These are phyloP conservation scores for Purpureocillium lavendulum DNA, from an alignment of 2,329 filamentous ascomycete genomes.

Conservation along the genomic window DNA sequence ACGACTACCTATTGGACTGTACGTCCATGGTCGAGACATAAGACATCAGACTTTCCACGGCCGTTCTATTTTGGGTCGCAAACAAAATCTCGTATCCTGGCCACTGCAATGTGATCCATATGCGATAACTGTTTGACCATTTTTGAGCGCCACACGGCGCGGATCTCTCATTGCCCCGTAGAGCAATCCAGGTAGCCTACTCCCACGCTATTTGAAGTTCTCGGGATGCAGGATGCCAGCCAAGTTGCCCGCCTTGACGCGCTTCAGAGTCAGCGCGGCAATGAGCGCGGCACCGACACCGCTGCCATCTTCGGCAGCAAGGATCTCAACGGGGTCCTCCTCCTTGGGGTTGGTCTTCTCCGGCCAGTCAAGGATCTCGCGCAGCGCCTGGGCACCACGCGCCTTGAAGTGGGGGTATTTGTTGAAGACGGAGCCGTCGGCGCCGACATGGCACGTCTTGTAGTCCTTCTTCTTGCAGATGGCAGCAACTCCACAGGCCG, in stretches of 20 bases:
- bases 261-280: conserved; percentile 62
- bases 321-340: conserved; percentile 79
- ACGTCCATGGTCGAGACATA: conserved; percentile 8
- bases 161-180: conserved; percentile 1
- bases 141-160: neutral
- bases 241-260: conserved; percentile 54
- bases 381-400: conserved; percentile 78
- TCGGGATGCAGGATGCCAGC: conserved; percentile 58
- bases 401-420: conserved; percentile 98
- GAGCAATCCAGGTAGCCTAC: neutral
- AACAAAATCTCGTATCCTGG: too few relatives aligned
- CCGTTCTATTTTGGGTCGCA: neutral
- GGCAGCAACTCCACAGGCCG: conserved; percentile 88
- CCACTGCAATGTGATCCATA: conserved; percentile 9
- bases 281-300: conserved; percentile 97
- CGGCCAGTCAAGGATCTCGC: conserved; percentile 94
- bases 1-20: too few relatives aligned
- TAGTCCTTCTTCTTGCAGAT: conserved; percentile 96
- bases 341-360: conserved; percentile 58
- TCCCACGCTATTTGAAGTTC: conserved; percentile 37
- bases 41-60: neutral
- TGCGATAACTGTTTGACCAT: neutral
- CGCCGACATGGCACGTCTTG: conserved; percentile 82
- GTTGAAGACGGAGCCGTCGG: conserved; percentile 96
- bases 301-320: conserved; percentile 88